Base-by-base conservation (phyloP, 2,329 filamentous ascomycete genomes). In the Colletotrichum sp. region DNA sequence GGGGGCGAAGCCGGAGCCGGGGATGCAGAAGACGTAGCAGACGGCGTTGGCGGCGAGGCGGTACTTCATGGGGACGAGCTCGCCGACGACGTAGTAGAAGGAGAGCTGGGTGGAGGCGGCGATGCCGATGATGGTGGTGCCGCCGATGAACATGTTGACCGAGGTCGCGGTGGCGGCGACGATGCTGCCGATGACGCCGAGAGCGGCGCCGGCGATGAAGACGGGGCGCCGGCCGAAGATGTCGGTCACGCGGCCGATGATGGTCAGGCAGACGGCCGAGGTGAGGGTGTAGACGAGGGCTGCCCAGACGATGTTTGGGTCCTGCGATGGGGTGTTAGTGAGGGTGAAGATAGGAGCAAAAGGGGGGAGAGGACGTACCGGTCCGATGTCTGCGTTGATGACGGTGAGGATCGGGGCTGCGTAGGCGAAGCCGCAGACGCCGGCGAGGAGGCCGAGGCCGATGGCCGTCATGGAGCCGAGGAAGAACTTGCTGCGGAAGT, bases 61-160 rank as follows among this genome's bases (percentile, higher is more conserved):
- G 30, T 82, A 77, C 77, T 83, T 83, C 78, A 84, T 86, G 13
- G 84, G 83, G 8, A 86, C 84, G 24, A 86, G 80, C 78, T 87
- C 85, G 16, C 80, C 82, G 72, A 85, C 79, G 34, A 84, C 81
- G 62, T 83, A 83, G 69, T 80, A 81, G 81, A 84, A 86, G 18
- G 82, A 84, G 26, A 86, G 79, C 77, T 87, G 85, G 3, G 82
- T 81, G 8, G 84, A 78, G 6, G 81, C 82, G 7, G 84, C 84
- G 15, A 85, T 79, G 26, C 86, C 86, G 67, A 81, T 80, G 62
- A 86, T 80, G n/a, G 82, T 82, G 71, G 81, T 84, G 55, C 83
- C 84, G 39, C 79, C 81, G 71, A 87, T 85, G 44, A 87, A 76
- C 16, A 82, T 82, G 59, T 81, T 80, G 72, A 87, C 80, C 49